phyloP scores from a whole-genome alignment of 805 yeast species.

The Kuraishia floccosa region DNA sequence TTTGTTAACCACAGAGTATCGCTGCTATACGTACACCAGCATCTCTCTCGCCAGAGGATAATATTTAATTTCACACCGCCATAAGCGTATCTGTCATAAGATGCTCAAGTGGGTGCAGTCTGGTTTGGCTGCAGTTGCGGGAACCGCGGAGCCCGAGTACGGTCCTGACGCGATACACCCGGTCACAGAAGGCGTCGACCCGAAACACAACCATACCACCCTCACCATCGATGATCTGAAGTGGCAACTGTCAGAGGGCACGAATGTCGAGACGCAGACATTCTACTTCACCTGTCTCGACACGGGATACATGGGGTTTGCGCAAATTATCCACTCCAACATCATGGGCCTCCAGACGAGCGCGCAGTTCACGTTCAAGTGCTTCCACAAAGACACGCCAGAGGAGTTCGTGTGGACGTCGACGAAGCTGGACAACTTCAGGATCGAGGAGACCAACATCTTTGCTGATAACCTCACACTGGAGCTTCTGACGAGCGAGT shows the following conservation, averaged over 20 bases:
- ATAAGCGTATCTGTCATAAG: too few relatives aligned
- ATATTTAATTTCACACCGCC: too few relatives aligned
- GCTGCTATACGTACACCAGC: too few relatives aligned
- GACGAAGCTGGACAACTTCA: conserved; percentile 73
- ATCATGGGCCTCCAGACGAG: conserved; percentile 79
- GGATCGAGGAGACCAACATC: conserved; percentile 64
- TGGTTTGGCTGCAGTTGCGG: conserved; percentile 76
- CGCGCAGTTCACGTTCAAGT: conserved; percentile 88
- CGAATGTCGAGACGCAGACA: conserved; percentile 93
- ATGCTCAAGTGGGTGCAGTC: conserved; percentile 61
- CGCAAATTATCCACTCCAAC: conserved; percentile 90
- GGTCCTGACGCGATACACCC: conserved; percentile 89
- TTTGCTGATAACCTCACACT: conserved; percentile 65
- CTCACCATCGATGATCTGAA: conserved; percentile 58
- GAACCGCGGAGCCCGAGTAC: conserved; percentile 95
- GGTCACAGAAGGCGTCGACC: conserved; percentile 41
- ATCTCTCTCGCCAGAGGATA: too few relatives aligned
- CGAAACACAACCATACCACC: conserved; percentile 42
- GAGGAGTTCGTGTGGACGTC: conserved; percentile 76
- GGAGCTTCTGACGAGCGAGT: conserved; percentile 37
- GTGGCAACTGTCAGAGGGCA: conserved; percentile 65
- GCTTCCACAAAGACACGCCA: conserved; percentile 45
- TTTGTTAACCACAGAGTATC: too few relatives aligned
- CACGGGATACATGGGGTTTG: conserved; percentile 70
- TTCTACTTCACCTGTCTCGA: conserved; percentile 68